Conservation (phyloP, 2,329 filamentous ascomycete species). For the Calcarisporium arbuscula region DNA sequence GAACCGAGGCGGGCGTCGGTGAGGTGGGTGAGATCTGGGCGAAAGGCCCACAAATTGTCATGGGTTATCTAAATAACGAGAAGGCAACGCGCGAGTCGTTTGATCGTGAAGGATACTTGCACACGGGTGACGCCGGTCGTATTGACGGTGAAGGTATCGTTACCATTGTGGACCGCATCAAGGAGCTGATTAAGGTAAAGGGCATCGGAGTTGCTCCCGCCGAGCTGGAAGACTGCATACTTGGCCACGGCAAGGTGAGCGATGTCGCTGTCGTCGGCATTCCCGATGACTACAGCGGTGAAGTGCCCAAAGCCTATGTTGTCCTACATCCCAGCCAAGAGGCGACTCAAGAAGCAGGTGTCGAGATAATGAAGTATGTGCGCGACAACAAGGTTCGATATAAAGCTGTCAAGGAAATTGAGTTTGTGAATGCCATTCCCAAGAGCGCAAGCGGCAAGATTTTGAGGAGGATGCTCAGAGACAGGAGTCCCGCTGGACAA, state of each 20-base stretch:
- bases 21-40: too few relatives aligned
- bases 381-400: slow-evolving; percentile 57
- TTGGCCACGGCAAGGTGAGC: slow-evolving; percentile 60
- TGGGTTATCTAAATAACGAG: too few relatives aligned
- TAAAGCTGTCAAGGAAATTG: slow-evolving; percentile 57
- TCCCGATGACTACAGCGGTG: slow-evolving; percentile 38
- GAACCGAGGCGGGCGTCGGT: too few relatives aligned
- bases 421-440: slow-evolving; percentile 59
- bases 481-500: too few relatives aligned
- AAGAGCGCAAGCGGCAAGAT: slow-evolving; percentile 71
- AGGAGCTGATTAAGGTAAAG: slow-evolving; percentile 60
- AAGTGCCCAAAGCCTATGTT: slow-evolving; percentile 57
- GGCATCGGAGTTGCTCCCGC: slow-evolving; percentile 77
- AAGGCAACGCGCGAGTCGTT: too few relatives aligned
- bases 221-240: slow-evolving; percentile 66
- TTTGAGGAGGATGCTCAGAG: slow-evolving; percentile 58
- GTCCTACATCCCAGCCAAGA: slow-evolving; percentile 44
- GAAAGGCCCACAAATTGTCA: too few relatives aligned
- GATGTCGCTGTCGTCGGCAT: slow-evolving; percentile 55
- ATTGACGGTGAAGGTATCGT: too few relatives aligned
- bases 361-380: slow-evolving; percentile 41
- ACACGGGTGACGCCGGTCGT: too few relatives aligned
- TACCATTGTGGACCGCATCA: slow-evolving; percentile 66
- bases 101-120: too few relatives aligned
- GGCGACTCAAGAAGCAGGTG: slow-evolving; percentile 38